These are phyloP conservation scores for Chlamydomonas sp. DNA, from an alignment of 139 green algal genomes.

Conservation along the genomic window DNA sequence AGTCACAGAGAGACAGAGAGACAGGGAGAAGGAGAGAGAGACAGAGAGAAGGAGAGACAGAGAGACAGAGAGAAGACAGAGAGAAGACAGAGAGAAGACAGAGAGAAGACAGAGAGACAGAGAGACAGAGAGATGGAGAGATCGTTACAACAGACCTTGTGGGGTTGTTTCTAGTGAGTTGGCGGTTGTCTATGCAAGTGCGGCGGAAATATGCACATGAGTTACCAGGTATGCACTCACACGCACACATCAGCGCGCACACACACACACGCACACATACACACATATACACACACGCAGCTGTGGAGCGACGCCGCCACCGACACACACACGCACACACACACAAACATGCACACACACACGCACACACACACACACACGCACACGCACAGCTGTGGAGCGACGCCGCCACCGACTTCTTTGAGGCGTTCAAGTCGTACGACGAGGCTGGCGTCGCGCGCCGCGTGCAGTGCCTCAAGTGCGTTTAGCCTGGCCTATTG, in stretches of 20 bases:
- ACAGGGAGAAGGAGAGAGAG: no score
- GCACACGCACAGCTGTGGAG: slow-evolving; percentile 84
- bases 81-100: no score
- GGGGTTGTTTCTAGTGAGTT: no score
- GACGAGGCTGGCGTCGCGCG: slow-evolving; percentile 82
- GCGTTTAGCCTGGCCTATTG: no score
- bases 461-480: slow-evolving; percentile 93
- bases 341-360: slow-evolving; percentile 1
- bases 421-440: slow-evolving; percentile 98
- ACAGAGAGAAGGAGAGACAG: no score
- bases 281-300: slow-evolving; percentile 31
- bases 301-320: slow-evolving; percentile 31
- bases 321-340: background rate
- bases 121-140: no score
- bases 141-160: no score
- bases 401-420: slow-evolving; percentile 93
- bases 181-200: no score
- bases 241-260: background rate
- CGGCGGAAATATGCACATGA: no score
- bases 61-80: background rate
- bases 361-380: slow-evolving; percentile 74
- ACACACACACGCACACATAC: background rate
- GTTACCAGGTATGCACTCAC: no score
- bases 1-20: no score
- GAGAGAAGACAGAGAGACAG: background rate